Evolutionary conservation across 192 early-diverging fungal species (phyloP), one percentile per base, ranked within the genome.

Genomic region (Backusella mclennaniae): DNA sequence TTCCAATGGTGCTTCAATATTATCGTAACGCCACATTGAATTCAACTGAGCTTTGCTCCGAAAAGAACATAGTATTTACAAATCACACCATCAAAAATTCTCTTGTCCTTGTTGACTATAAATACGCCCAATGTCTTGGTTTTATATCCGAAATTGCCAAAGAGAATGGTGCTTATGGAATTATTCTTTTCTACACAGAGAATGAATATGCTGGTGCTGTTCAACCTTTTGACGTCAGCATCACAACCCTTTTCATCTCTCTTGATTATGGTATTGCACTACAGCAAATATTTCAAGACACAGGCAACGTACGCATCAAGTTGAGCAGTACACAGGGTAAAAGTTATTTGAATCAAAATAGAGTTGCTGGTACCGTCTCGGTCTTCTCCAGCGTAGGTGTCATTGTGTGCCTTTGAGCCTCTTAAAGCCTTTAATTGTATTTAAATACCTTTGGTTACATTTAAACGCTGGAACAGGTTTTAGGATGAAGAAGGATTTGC

Each of bases 321-420:
- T 85, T 70, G 82, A 80, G 2, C 71, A 89, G 75, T 8, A 87
- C 88, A 31, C 86, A 86, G 21, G 76, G 84, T 76, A 79, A 84
- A 78, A 81, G 1, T 80, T 80, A 56, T 76, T 86, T 33, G 75
- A 81, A 35, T 59, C 52, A 14, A 85, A 88, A 70, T 79, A 81
- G 4, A 77, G 84, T 39, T 14, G 91, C 86, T 31, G 90, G 89
- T 52, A 91, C 86, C 44, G 77, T 94, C 6, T 94, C 94, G 21
- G 44, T 67, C 44, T 95, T 93, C 75, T 92, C 92, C 15, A 92
- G 91, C 11, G 84, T 87, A n/a, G 75, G 31, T 31, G 31, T 31
- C 31, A 31, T 1, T 31, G 31, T 31, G 1, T 31, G 31, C 31
- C 31, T 31, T 31, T 31, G 31, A 31, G 31, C 31, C 31, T 31